Evolutionary conservation across 352 stramenopile genomes (phyloP), one percentile per base, ranked within the genome.

Genomic region (Aphanomyces astaci): DNA sequence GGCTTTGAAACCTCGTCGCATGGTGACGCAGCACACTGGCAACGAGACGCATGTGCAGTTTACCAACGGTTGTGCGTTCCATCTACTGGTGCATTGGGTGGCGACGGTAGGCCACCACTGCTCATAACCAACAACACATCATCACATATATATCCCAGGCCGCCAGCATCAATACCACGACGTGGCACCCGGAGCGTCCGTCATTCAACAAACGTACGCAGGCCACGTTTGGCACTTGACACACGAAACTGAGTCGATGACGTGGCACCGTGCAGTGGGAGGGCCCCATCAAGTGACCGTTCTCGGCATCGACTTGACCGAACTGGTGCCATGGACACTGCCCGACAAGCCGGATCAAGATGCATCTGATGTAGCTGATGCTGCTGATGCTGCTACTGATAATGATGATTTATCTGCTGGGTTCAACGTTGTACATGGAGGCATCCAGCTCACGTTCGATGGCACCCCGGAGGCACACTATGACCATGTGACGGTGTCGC

Each of bases 141-240:
- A 3, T 32, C 24, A 27, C 51, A 39, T 2, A 27, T 11, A 3
- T 5, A 11, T n/a, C 13, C 9, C 56, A 66, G 60, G 60, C 27
- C 24, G 56, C 9, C 7, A 17, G 3, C 32, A 43, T 17, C 17
- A 27, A 13, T 66, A 66, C 48, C 10, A 9, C 9, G 60, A 55
- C 17, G 24, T 66, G 1, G 15, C 11, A 13, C 27, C 48, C 2
- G 30, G 48, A n/a, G 25, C 11, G 5, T 19, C n/a, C 3, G 48
- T 33, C 48, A 33, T 15, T 7, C 60, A 66, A 25, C 45, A 46
- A 13, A 66, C 60, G 17, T 66, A 56, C 32, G 60, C 25, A 19
- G 60, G 60, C 43, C 60, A 66, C 28, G 60, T 66, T 4, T 66
- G 60, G 60, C 22, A 48, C 17, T 39, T 66, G 30, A n/a, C 22